Percentiles rank a stretch among this genome's conserved stretches.
phyloP scores from a whole-genome alignment of 2,329 filamentous ascomycete genomes.

The Penicillium expansum region DNA sequence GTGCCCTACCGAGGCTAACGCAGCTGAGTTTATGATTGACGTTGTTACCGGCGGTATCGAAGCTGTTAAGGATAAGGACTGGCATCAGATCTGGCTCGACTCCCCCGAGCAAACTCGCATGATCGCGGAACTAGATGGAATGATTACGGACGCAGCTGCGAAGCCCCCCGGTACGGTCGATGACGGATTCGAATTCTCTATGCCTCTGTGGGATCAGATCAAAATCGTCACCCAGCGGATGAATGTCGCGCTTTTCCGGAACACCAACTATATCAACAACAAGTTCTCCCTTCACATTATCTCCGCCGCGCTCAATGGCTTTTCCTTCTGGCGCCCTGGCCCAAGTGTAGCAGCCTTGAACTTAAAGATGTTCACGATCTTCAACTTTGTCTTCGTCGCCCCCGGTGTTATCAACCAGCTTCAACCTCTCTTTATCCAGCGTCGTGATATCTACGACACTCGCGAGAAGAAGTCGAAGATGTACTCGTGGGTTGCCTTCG shows the following conservation, averaged over 20 bases:
- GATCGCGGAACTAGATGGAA: slow-evolving; percentile 3
- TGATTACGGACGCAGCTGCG: slow-evolving; percentile 2
- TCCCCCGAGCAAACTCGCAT: slow-evolving; percentile 4
- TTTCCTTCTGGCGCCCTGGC: slow-evolving; percentile 10
- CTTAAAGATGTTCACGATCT: slow-evolving; percentile 12
- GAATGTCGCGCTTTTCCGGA: slow-evolving; percentile 9
- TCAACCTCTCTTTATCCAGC: slow-evolving; percentile 9
- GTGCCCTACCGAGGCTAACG: slow-evolving; percentile 5
- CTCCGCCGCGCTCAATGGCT: slow-evolving; percentile 5
- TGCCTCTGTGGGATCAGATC: slow-evolving; percentile 10
- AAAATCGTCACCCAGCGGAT: slow-evolving; percentile 8
- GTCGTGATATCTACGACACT: slow-evolving; percentile 9
- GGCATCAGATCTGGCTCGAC: slow-evolving; percentile 11
- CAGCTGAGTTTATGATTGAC: slow-evolving; percentile 30
- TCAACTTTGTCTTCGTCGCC: slow-evolving; percentile 10
- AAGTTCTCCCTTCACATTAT: slow-evolving; percentile 10
- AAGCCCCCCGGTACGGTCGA: slow-evolving; percentile 8
- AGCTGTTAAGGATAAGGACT: slow-evolving; percentile 11
- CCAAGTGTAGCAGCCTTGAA: slow-evolving; percentile 4
- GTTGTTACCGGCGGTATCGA: slow-evolving; percentile 56
- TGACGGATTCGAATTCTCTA: slow-evolving; percentile 10
- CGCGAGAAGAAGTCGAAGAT: slow-evolving; percentile 12
- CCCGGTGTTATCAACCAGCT: slow-evolving; percentile 12
- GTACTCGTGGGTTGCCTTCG: slow-evolving; percentile 10
- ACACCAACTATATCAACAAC: slow-evolving; percentile 11